These are phyloP conservation scores for Athelia psychrophila DNA, from an alignment of 1,284 basidiomycete species.

Conservation along the genomic window DNA sequence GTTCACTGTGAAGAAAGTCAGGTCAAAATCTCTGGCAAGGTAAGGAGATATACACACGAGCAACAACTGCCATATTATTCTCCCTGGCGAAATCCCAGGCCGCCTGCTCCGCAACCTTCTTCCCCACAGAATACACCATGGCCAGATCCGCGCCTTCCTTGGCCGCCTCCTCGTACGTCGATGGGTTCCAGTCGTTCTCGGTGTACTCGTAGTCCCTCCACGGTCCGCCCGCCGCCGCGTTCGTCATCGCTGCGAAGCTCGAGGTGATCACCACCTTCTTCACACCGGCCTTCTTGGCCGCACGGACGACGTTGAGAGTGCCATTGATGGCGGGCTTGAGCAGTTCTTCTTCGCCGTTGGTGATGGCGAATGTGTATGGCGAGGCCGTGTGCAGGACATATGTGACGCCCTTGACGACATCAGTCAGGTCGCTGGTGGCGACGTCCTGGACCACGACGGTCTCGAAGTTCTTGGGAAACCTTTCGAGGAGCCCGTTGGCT, in stretches of 20 bases:
- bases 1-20: too few species aligned
- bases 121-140: not conserved
- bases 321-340: not conserved
- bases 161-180: too few species aligned
- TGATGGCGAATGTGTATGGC: not conserved
- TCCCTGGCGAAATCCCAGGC: constrained; percentile 2
- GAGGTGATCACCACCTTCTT: not conserved
- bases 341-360: not conserved
- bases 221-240: not conserved
- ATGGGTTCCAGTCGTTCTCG: too few species aligned
- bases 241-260: not conserved
- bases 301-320: not conserved
- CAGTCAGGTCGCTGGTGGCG: not conserved
- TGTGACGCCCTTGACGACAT: not conserved
- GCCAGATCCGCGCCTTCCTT: not conserved
- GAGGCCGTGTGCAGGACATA: not conserved
- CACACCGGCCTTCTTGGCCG: not conserved
- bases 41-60: too few species aligned
- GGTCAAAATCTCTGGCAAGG: too few species aligned
- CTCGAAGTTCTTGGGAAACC: not conserved
- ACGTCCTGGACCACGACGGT: not conserved
- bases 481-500: not conserved
- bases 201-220: not conserved
- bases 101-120: constrained; percentile 1
- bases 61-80: not conserved